Conservation (phyloP, 805 yeast species). For the Cephaloascus fragrans region DNA sequence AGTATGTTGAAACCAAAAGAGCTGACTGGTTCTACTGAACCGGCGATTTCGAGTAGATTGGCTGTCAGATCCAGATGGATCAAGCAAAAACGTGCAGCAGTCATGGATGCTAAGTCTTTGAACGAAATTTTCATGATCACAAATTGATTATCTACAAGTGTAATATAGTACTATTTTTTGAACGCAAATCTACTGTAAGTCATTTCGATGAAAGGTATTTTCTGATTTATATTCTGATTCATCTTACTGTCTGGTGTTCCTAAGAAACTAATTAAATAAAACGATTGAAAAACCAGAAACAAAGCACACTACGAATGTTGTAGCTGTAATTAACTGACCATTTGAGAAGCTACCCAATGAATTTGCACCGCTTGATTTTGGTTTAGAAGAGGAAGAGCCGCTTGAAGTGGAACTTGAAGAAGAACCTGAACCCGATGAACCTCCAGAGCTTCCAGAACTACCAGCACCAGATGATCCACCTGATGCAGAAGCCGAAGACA, state of each 20-base stretch:
- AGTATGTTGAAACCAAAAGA: slow-evolving; percentile 32
- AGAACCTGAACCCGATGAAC: slow-evolving; percentile 6
- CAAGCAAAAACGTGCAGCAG: slow-evolving; percentile 83
- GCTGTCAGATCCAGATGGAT: slow-evolving; percentile 84
- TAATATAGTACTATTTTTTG: not conserved
- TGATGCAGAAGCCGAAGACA: slow-evolving; percentile 9
- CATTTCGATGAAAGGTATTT: not conserved
- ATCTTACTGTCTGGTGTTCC: not conserved
- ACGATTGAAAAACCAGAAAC: slow-evolving; percentile 34
- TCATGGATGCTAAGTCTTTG: slow-evolving; percentile 78
- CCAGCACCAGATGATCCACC: slow-evolving; percentile 10
- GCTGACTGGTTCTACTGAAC: slow-evolving; percentile 11
- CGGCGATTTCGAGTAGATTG: slow-evolving; percentile 40
- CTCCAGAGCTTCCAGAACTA: slow-evolving; percentile 1
- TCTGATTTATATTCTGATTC: not conserved
- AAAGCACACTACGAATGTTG: slow-evolving; percentile 24
- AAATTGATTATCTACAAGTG: slow-evolving; percentile 14
- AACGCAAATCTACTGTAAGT: slow-evolving; percentile 1
- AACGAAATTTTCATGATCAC: slow-evolving; percentile 90
- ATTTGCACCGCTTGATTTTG: slow-evolving; percentile 10
- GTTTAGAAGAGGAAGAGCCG: slow-evolving; percentile 12
- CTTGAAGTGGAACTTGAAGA: slow-evolving; percentile 11
- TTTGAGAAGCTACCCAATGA: slow-evolving; percentile 16
- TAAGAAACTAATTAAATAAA: too few species aligned
- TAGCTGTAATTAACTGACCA: slow-evolving; percentile 21